Conservation (phyloP, 1,284 basidiomycete genomes). For the Leccinum subatratum region DNA sequence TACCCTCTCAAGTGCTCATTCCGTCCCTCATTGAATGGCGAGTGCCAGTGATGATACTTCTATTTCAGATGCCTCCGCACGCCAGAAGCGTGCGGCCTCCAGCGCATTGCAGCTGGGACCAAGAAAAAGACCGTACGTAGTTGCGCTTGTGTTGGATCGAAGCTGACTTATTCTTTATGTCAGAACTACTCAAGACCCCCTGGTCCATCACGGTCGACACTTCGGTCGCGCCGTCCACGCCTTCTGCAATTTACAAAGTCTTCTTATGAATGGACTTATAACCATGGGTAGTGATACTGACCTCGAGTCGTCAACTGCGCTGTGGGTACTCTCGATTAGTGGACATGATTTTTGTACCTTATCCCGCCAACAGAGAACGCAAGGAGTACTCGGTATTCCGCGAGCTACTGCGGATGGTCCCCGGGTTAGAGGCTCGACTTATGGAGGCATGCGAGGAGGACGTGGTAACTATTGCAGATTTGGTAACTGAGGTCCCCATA, state of each 20-base stretch:
- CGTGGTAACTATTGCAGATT: background rate
- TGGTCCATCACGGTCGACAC: constrained; percentile 14
- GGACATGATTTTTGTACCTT: background rate
- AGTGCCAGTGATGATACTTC: background rate
- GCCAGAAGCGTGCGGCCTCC: background rate
- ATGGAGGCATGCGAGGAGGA: background rate
- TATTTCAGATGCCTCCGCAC: background rate
- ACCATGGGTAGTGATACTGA: background rate
- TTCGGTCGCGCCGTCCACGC: constrained; percentile 12
- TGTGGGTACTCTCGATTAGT: background rate
- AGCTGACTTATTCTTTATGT: background rate
- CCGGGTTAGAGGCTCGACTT: background rate
- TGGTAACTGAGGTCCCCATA: no score
- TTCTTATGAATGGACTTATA: background rate
- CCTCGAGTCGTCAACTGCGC: background rate
- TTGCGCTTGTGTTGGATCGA: background rate
- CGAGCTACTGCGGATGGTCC: background rate
- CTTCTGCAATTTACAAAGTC: constrained; percentile 11
- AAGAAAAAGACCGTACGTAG: background rate
- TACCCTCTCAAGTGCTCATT: background rate
- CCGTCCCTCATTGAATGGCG: background rate
- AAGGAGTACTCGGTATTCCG: background rate
- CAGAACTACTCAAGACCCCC: constrained; percentile 10
- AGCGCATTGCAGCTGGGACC: background rate
- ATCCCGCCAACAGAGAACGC: background rate